These are phyloP conservation scores for Protomyces inouyei DNA, from an alignment of 1,139 yeast genomes.

Conservation along the genomic window DNA sequence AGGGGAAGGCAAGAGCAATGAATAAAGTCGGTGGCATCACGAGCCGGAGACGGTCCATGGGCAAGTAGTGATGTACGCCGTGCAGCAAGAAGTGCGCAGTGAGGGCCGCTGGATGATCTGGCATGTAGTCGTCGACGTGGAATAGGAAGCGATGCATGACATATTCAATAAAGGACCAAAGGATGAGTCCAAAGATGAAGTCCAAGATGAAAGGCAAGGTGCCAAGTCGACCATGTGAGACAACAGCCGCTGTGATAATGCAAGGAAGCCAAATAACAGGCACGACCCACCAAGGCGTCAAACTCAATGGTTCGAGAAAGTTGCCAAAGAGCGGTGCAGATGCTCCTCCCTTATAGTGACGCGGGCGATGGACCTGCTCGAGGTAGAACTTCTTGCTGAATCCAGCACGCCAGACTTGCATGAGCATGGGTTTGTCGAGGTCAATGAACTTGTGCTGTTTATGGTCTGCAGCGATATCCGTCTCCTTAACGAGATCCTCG, in stretches of 20 bases:
- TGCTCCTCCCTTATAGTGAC: slow-evolving; percentile 77
- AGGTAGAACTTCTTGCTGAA: slow-evolving; percentile 84
- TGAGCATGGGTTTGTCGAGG: slow-evolving; percentile 68
- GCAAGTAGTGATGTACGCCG: slow-evolving; percentile 94
- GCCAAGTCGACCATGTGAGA: slow-evolving; percentile 39
- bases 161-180: slow-evolving; percentile 92
- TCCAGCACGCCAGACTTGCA: slow-evolving; percentile 68
- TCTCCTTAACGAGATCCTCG: slow-evolving; percentile 65
- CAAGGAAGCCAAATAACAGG: slow-evolving; percentile 88
- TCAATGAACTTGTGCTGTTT: slow-evolving; percentile 80
- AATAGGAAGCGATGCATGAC: slow-evolving; percentile 80
- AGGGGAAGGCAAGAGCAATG: slow-evolving; percentile 52
- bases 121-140: slow-evolving; percentile 83
- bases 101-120: slow-evolving; percentile 69
- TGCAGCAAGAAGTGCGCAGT: slow-evolving; percentile 84
- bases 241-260: slow-evolving; percentile 51
- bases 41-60: slow-evolving; percentile 89
- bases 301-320: slow-evolving; percentile 62
- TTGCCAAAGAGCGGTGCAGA: slow-evolving; percentile 84
- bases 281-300: slow-evolving; percentile 75
- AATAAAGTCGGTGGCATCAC: slow-evolving; percentile 95
- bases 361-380: slow-evolving; percentile 94
- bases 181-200: slow-evolving; percentile 63
- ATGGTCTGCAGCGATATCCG: slow-evolving; percentile 69
- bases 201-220: slow-evolving; percentile 33